Percentiles rank a stretch among this genome's conserved stretches.
phyloP scores from a whole-genome alignment of 176 grass and related monocot species.

The Thinopyrum elongatum region DNA sequence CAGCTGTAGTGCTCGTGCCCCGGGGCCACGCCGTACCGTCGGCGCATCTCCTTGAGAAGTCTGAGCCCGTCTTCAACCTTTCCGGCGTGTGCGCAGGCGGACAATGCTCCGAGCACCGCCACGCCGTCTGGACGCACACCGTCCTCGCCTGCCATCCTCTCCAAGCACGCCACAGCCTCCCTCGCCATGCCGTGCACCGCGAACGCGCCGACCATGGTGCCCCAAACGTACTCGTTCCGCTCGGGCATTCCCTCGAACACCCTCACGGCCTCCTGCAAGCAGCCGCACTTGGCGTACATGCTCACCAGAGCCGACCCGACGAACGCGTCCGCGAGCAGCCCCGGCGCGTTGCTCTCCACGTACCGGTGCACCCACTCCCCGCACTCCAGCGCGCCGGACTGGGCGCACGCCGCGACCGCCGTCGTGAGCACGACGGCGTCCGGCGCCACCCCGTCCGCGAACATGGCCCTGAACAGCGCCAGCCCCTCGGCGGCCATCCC shows the following conservation, averaged over 20 bases:
- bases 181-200: slow-evolving; percentile 59
- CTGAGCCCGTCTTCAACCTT: slow-evolving; percentile 55
- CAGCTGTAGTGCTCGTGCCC: slow-evolving; percentile 85
- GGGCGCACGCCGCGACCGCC: slow-evolving; percentile 55
- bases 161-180: slow-evolving; percentile 52
- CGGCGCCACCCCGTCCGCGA: slow-evolving; percentile 39
- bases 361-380: slow-evolving; percentile 66
- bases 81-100: slow-evolving; percentile 64
- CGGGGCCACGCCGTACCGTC: slow-evolving; percentile 38
- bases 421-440: slow-evolving; percentile 75
- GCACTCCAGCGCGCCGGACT: slow-evolving; percentile 56
- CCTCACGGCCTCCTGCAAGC: slow-evolving; percentile 42
- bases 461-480: slow-evolving; percentile 51
- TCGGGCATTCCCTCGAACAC: slow-evolving; percentile 73
- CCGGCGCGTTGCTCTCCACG: slow-evolving; percentile 24
- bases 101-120: slow-evolving; percentile 53
- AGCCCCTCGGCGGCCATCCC: slow-evolving; percentile 50
- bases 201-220: slow-evolving; percentile 69
- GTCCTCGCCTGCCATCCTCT: slow-evolving; percentile 61
- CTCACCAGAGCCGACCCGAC: slow-evolving; percentile 68
- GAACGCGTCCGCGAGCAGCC: slow-evolving; percentile 53
- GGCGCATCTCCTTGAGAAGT: slow-evolving; percentile 53
- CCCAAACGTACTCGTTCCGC: slow-evolving; percentile 77
- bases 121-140: slow-evolving; percentile 59
- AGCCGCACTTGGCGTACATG: slow-evolving; percentile 93